Conservation (phyloP, 2,329 filamentous ascomycete species). For the Acephala macrosclerotiorum region DNA sequence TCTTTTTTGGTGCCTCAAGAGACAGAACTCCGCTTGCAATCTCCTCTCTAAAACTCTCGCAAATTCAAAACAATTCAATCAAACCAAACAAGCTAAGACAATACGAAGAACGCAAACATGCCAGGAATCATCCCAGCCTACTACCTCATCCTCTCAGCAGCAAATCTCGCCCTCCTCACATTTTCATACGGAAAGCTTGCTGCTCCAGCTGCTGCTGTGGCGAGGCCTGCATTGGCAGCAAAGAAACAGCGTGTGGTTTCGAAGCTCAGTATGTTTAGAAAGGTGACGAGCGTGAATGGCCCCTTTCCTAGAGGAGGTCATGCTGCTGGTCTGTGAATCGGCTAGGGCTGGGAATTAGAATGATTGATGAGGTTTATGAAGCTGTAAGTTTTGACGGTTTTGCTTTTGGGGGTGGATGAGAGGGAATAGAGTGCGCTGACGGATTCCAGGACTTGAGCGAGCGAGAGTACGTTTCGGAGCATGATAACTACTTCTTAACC, state of each 20-base stretch:
- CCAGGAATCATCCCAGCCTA: not conserved
- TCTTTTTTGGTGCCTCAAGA: not conserved
- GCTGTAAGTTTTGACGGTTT: not conserved
- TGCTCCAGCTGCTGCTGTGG: conserved; percentile 1
- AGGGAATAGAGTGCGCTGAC: not conserved
- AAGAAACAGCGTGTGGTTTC: not conserved
- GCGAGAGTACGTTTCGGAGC: not conserved
- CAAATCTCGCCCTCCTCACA: conserved; percentile 2
- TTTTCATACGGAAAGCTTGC: conserved; percentile 4
- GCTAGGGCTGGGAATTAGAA: not conserved
- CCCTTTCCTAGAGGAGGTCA: conserved; percentile 10
- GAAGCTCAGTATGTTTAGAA: conserved; percentile 1
- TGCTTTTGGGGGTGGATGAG: not conserved
- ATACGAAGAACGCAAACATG: not conserved
- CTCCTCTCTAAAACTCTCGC: not conserved
- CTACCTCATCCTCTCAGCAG: conserved; percentile 7
- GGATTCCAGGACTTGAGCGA: not conserved
- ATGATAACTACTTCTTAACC: not conserved
- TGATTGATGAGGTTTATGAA: not conserved
- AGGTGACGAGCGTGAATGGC: conserved; percentile 5
- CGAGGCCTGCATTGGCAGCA: not conserved
- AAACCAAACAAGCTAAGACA: too few relatives aligned
- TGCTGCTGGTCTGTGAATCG: not conserved
- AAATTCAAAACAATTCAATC: too few relatives aligned
- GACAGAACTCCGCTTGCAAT: too few relatives aligned